These are phyloP conservation scores for Kazachstania psychrophila DNA, from an alignment of 805 yeast genomes.

Conservation along the genomic window DNA sequence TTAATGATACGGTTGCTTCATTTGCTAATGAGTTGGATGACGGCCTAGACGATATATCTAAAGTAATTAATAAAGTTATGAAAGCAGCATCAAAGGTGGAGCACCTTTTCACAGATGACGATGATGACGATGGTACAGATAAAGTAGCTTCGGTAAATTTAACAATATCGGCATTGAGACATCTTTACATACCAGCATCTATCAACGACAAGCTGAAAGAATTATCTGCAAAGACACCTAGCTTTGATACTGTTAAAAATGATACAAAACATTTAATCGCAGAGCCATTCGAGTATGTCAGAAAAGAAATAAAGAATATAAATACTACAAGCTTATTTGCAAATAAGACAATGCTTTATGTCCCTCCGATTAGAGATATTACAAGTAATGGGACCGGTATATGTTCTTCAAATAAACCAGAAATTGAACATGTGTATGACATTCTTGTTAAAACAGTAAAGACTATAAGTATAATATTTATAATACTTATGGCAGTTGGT, in stretches of 20 bases:
- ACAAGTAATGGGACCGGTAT: slow-evolving; percentile 21
- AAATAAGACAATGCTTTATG: slow-evolving; percentile 26
- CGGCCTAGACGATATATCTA: slow-evolving; percentile 54
- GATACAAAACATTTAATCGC: slow-evolving; percentile 46
- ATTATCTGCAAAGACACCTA: slow-evolving; percentile 48
- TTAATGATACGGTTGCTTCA: slow-evolving; percentile 49
- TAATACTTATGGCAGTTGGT: slow-evolving; percentile 32
- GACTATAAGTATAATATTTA: slow-evolving; percentile 32
- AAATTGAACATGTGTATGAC: slow-evolving; percentile 34
- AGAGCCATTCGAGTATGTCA: slow-evolving; percentile 49
- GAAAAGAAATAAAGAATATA: slow-evolving; percentile 31
- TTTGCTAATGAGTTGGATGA: slow-evolving; percentile 55
- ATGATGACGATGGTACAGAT: slow-evolving; percentile 18
- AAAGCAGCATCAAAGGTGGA: slow-evolving; percentile 44
- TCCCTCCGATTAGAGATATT: slow-evolving; percentile 31
- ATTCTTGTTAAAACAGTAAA: slow-evolving; percentile 28
- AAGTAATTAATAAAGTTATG: slow-evolving; percentile 46
- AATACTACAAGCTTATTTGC: slow-evolving; percentile 23
- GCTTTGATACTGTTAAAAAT: slow-evolving; percentile 54
- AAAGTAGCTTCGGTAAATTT: slow-evolving; percentile 43
- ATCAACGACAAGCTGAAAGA: slow-evolving; percentile 49
- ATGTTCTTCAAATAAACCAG: slow-evolving; percentile 34
- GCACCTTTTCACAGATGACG: slow-evolving; percentile 44
- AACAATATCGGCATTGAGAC: slow-evolving; percentile 45
- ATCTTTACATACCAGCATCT: slow-evolving; percentile 55